Conservation (phyloP, 345 rosid genomes). For the Sisymbrium altissimum region DNA sequence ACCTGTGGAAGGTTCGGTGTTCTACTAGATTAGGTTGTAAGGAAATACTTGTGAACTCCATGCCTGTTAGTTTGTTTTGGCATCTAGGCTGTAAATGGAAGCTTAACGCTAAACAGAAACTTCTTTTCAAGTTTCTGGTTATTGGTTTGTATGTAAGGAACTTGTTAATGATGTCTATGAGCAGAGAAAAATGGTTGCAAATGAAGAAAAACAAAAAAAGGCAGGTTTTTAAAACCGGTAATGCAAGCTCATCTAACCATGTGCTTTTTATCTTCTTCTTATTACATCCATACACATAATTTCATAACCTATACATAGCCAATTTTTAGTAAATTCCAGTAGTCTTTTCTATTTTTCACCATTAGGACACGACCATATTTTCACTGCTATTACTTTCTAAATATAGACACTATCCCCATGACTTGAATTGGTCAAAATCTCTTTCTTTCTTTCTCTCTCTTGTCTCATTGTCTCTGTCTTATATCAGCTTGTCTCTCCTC, state of each 20-base stretch:
- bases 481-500: constrained; percentile 39
- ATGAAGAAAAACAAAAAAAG: neutral
- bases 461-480: constrained; percentile 28
- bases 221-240: neutral
- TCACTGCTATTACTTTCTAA: constrained; percentile 29
- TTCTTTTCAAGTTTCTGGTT: constrained; percentile 17
- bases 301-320: constrained; percentile 19
- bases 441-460: constrained; percentile 12
- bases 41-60: neutral
- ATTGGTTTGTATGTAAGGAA: neutral
- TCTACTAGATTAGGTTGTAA: neutral
- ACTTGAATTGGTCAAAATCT: constrained; percentile 42
- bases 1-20: neutral
- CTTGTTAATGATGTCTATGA: neutral
- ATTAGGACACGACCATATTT: constrained; percentile 22
- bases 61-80: constrained; percentile 9
- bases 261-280: neutral
- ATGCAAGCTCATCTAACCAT: constrained; percentile 27
- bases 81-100: constrained; percentile 1
- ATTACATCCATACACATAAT: constrained; percentile 24
- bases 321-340: constrained; percentile 34
- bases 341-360: constrained; percentile 34
- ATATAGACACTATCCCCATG: constrained; percentile 27
- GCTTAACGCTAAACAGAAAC: neutral
- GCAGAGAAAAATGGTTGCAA: neutral